Base-by-base conservation (phyloP, 768 basidiomycete species). In the Tubosaeta brunneosetosa region DNA sequence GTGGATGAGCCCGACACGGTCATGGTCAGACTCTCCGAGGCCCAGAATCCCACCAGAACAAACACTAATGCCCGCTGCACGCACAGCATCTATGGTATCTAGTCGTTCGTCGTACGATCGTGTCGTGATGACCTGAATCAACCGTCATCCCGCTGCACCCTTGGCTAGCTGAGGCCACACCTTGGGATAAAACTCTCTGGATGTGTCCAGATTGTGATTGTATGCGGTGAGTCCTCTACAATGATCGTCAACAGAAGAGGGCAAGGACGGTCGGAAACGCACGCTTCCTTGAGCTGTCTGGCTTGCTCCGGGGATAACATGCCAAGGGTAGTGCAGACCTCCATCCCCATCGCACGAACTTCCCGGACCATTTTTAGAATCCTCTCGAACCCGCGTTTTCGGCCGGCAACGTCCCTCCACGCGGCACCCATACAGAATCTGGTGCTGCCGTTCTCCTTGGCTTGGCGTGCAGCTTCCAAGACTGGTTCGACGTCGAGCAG, bases 381-480 rank as follows among this genome's bases (percentile, higher is more conserved):
- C 61, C 83, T 81, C 67, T 97, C 91, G 58, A 98, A 98, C 0
- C 94, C 94, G 40, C 90, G 80, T 70, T 95, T 97, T 57, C 91
- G 82, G 3, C 95, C 93, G 10, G 88, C 84, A 51, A 97, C 81
- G 66, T 97, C 95, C 57, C 95, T 78, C 95, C 95, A 99, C 6
- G 95, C 95, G 4, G 95, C 94, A 52, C 95, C 95, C 95, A 97
- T 98, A 70, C 95, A 98, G 73, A 98, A 98, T 26, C 95, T 80
- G 17, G 95, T 98, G 67, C 91, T 94, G 32, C 95, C 95, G 67
- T 97, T 98, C 59, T 77, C 94, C 66, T 97, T 98, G 25, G 95
- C 95, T 65, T 88, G 86, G 12, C 91, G 82, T 19, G 95, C 95
- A 27, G 93, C 95, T 62, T 88, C 86, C 9, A 99, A 74, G 14